Conservation (phyloP, 805 yeast species). For the Suhomyces canberraensis region DNA sequence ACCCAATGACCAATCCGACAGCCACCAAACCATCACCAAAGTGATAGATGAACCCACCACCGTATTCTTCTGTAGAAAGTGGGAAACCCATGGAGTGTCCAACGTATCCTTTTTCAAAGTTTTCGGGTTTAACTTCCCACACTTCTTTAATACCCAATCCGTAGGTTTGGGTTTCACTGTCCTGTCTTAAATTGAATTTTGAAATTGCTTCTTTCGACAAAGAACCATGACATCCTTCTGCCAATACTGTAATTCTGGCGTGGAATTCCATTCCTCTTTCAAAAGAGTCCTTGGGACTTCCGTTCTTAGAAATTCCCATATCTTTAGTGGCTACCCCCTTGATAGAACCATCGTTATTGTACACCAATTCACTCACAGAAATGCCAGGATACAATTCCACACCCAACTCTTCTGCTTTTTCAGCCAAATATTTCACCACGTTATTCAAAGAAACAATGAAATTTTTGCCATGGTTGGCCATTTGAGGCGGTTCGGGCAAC, state of each 20-base stretch:
- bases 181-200: constrained; percentile 64
- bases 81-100: constrained; percentile 93
- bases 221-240: constrained; percentile 99
- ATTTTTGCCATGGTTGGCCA: constrained; percentile 77
- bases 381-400: constrained; percentile 93
- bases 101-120: constrained; percentile 75
- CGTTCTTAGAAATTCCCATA: constrained; percentile 75
- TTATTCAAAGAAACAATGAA: constrained; percentile 81
- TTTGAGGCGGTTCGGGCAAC: constrained; percentile 90
- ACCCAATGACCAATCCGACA: constrained; percentile 91
- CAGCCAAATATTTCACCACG: constrained; percentile 78
- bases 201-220: constrained; percentile 72
- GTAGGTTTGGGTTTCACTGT: constrained; percentile 77
- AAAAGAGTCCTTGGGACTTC: constrained; percentile 75
- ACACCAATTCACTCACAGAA: constrained; percentile 76
- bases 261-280: constrained; percentile 98
- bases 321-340: constrained; percentile 94
- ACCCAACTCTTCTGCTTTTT: constrained; percentile 87
- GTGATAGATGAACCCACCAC: constrained; percentile 97
- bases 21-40: constrained; percentile 91
- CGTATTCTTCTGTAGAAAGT: constrained; percentile 67
- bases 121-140: constrained; percentile 88
- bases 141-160: constrained; percentile 96
- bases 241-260: constrained; percentile 82
- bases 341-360: constrained; percentile 54